These are phyloP conservation scores for Knufia petricola DNA, from an alignment of 2,329 filamentous ascomycete genomes.

Conservation along the genomic window DNA sequence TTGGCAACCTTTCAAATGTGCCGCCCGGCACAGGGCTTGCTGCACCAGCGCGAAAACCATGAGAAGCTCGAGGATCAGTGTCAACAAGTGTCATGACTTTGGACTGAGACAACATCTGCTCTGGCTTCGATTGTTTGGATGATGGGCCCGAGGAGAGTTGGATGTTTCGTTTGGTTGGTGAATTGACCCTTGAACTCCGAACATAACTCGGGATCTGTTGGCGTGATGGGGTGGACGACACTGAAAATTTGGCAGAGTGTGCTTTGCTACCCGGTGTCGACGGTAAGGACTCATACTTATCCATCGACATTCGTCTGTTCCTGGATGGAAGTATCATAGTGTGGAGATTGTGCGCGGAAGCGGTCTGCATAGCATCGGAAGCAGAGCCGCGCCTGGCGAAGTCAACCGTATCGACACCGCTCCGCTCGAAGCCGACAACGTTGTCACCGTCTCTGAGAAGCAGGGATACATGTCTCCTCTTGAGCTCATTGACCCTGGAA, in stretches of 20 bases:
- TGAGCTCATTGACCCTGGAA: constrained; percentile 4
- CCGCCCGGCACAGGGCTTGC: background rate
- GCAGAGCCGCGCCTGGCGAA: background rate
- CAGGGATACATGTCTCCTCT: background rate
- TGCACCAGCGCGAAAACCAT: background rate
- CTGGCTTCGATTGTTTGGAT: background rate
- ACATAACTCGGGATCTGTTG: no score
- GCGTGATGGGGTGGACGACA: background rate
- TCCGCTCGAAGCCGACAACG: no score
- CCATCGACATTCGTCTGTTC: background rate
- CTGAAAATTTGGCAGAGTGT: background rate
- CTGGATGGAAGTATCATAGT: background rate
- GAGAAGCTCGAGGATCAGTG: background rate
- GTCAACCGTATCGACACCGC: background rate
- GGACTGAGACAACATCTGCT: background rate
- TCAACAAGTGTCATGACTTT: constrained; percentile 2
- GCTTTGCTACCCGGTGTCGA: background rate
- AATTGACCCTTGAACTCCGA: background rate
- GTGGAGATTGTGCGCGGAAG: background rate
- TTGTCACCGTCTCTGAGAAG: background rate
- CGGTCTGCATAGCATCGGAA: background rate
- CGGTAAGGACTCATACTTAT: background rate
- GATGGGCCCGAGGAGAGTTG: background rate
- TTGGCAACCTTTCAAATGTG: no score
- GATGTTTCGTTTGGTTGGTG: background rate